Base-by-base conservation (phyloP, 768 basidiomycete genomes). In the Lentinula boryana region DNA sequence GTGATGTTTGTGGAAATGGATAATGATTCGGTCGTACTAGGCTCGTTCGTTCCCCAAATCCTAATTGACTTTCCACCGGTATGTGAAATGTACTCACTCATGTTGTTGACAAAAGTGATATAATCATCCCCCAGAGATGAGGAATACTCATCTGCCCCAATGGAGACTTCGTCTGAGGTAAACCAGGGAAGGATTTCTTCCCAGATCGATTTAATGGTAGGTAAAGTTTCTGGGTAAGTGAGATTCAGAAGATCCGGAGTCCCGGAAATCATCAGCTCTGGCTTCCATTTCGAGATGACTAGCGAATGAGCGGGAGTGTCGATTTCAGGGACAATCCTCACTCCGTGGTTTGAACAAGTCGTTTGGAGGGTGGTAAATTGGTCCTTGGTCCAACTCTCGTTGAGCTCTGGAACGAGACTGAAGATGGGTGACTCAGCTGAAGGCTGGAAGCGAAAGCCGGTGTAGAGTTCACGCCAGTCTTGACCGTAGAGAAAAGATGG, bases 271-370 rank as follows among this genome's bases (percentile, higher is more conserved):
- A 74, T 73, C 12, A 80, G 65, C 62, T 78, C 70, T 8, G 78
- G 78, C 48, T 72, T 78, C 79, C 78, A 80, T 59, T 80, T 75
- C 18, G 75, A 74, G 58, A 80, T 75, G 4, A 71, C 74, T 31
- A 80, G 70, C 6, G 78, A 75, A 63, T 81, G 79, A 0, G 72
- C 79, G 7, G 76, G 72, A 2, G 75, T 76, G 61, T 80, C 78
- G 44, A 80, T 71, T 62, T 80, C 79, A 1, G 78, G 79, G 1
- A 79, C 62, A 43, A 80, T 62, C 1, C 71, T 69, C 5, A 80
- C 67, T 1, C 78, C 78, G 43, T 69, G 75, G 1, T 63, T 62
- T 3, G 75, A 63, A 46, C 79, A 80, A 5, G 67, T 73, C 16
- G 68, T 65, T 60, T 79, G 78, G 49, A 79, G 64, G 18, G 63